Evolutionary conservation across 208 protist genomes (phyloP).

Genomic region (Trypanosoma brucei): DNA sequence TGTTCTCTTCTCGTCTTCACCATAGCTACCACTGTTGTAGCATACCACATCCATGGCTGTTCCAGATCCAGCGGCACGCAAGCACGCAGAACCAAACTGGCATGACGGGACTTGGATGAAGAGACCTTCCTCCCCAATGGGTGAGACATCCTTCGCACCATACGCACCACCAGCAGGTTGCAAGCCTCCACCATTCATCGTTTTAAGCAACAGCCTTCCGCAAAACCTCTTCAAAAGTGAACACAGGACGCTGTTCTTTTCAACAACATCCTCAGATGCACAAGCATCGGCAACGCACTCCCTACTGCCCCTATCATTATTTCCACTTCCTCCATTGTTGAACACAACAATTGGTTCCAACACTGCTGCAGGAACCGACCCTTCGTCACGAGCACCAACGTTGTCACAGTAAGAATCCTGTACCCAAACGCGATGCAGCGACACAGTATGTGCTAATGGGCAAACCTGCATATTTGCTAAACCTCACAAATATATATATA

Average conservation of each 20-base stretch:
- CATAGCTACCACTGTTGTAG: slow-evolving; percentile 17
- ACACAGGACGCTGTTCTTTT: slow-evolving; percentile 24
- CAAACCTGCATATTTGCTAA: slow-evolving; percentile 6
- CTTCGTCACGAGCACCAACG: neutral
- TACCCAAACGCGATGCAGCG: slow-evolving; percentile 15
- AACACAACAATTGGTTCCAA: slow-evolving; percentile 21
- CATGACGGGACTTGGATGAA: slow-evolving; percentile 55
- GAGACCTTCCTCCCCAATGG: slow-evolving; percentile 49
- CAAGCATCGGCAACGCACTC: too few species aligned
- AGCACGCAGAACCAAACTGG: slow-evolving; percentile 29
- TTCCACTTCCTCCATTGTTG: neutral
- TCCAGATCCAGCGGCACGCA: slow-evolving; percentile 12
- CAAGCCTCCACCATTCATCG: slow-evolving; percentile 10
- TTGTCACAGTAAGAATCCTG: neutral
- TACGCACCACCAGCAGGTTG: slow-evolving; percentile 20
- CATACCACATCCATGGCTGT: slow-evolving; percentile 28
- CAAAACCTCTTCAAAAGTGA: slow-evolving; percentile 30
- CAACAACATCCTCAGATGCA: slow-evolving; percentile 12
- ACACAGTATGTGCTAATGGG: slow-evolving; percentile 12
- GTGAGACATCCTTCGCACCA: slow-evolving; percentile 19
- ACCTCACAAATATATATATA: neutral
- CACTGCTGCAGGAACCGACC: neutral
- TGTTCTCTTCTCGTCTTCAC: slow-evolving; percentile 2
- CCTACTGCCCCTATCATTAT: neutral
- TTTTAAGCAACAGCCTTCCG: slow-evolving; percentile 18